Conservation (phyloP, 1,284 basidiomycete genomes). For the Somion occarium region DNA sequence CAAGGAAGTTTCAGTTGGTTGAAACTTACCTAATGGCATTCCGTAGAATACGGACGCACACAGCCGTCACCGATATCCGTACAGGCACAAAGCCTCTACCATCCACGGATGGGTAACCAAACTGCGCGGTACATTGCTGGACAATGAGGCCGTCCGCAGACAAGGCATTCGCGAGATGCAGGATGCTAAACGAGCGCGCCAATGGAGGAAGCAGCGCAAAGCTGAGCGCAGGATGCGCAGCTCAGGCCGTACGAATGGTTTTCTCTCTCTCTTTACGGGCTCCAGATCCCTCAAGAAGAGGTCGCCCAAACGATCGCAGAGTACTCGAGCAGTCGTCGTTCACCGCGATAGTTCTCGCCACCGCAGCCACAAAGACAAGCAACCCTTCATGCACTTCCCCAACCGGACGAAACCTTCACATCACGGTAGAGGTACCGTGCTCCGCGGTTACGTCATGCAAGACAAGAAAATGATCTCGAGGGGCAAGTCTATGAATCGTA, state of each 20-base stretch:
- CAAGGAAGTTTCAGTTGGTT: background rate
- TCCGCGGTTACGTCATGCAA: constrained; percentile 17
- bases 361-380: constrained; percentile 13
- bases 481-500: constrained; percentile 6
- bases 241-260: constrained; percentile 2
- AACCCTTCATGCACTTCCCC: constrained; percentile 21
- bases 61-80: constrained; percentile 24
- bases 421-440: constrained; percentile 19
- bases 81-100: constrained; percentile 52
- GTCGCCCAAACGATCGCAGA: constrained; percentile 6
- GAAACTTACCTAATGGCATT: background rate
- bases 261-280: constrained; percentile 13
- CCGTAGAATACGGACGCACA: constrained; percentile 30
- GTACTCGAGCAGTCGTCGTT: constrained; percentile 8
- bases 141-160: constrained; percentile 57
- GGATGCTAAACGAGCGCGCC: constrained; percentile 24
- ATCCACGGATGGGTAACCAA: constrained; percentile 79
- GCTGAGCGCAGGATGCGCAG: constrained; percentile 13
- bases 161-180: constrained; percentile 38
- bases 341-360: constrained; percentile 6
- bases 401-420: constrained; percentile 21
- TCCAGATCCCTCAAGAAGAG: constrained; percentile 4
- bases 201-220: constrained; percentile 17
- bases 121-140: constrained; percentile 66
- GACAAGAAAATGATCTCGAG: constrained; percentile 10